Evolutionary conservation across 768 basidiomycete genomes (phyloP).

Genomic region (Tephrocybe sp.): DNA sequence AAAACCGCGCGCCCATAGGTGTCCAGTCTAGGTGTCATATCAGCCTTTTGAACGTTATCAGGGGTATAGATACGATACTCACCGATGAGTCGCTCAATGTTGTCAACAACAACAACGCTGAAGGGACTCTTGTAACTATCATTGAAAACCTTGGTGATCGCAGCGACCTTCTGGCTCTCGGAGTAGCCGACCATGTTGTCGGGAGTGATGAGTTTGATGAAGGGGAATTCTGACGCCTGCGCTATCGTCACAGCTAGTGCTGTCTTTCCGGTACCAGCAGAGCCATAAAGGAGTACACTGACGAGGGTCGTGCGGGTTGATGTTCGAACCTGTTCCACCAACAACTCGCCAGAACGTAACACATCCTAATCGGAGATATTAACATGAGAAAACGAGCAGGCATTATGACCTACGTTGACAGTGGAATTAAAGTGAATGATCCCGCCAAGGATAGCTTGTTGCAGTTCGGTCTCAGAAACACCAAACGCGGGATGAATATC

Average conservation of each 20-base stretch:
- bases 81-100: conserved; percentile 92
- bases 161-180: conserved; percentile 88
- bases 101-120: conserved; percentile 95
- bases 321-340: conserved; percentile 92
- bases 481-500: conserved; percentile 98
- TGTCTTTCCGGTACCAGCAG: conserved; percentile 91
- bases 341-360: conserved; percentile 79
- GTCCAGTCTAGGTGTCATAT: conserved; percentile 74
- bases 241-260: conserved; percentile 94
- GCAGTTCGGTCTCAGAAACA: conserved; percentile 94
- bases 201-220: conserved; percentile 96
- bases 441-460: conserved; percentile 92
- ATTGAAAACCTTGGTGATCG: conserved; percentile 89
- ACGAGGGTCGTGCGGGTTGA: conserved; percentile 92
- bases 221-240: conserved; percentile 90
- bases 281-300: conserved; percentile 85
- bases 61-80: conserved; percentile 21
- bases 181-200: conserved; percentile 96
- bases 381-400: neutral
- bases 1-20: conserved; percentile 95
- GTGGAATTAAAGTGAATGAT: conserved; percentile 83
- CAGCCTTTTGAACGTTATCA: neutral
- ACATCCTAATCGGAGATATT: conserved; percentile 66
- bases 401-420: conserved; percentile 64
- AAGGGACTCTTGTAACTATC: conserved; percentile 98